Evolutionary conservation across 805 yeast species (phyloP).

Genomic region (Kluyveromyces wickerhamii): DNA sequence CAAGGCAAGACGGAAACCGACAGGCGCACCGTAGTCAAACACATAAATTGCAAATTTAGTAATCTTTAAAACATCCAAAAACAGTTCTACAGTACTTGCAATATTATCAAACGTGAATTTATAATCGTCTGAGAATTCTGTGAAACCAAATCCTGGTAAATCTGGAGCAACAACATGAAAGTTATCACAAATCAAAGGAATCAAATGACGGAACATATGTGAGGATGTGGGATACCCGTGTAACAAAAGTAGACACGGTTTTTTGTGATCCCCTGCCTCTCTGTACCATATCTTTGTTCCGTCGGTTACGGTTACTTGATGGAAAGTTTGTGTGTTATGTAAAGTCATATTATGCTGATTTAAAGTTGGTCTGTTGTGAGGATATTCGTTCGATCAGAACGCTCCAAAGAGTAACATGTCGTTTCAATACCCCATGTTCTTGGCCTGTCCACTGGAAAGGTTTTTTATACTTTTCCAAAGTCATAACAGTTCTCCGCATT

Average conservation of each 20-base stretch:
- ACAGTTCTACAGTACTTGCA: conserved; percentile 27
- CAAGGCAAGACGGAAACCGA: conserved; percentile 33
- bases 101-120: conserved; percentile 29
- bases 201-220: conserved; percentile 31
- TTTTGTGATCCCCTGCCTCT: conserved; percentile 33
- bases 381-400: too few relatives aligned
- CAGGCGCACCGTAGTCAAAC: conserved; percentile 41
- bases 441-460: too few relatives aligned
- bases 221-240: conserved; percentile 42
- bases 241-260: conserved; percentile 32
- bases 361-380: too few relatives aligned
- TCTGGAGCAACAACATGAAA: conserved; percentile 39
- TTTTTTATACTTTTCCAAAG: too few relatives aligned
- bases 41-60: conserved; percentile 30
- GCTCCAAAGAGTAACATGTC: too few relatives aligned
- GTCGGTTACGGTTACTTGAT: conserved; percentile 3
- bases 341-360: too few relatives aligned
- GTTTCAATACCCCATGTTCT: too few relatives aligned
- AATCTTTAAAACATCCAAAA: conserved; percentile 24
- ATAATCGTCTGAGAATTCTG: conserved; percentile 26
- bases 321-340: conserved; percentile 3
- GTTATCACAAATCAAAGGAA: conserved; percentile 30
- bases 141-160: conserved; percentile 37
- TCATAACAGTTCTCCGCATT: too few relatives aligned
- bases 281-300: conserved; percentile 31